Evolutionary conservation across 1,284 basidiomycete genomes (phyloP).

Genomic region (Ceratobasidium sp.): DNA sequence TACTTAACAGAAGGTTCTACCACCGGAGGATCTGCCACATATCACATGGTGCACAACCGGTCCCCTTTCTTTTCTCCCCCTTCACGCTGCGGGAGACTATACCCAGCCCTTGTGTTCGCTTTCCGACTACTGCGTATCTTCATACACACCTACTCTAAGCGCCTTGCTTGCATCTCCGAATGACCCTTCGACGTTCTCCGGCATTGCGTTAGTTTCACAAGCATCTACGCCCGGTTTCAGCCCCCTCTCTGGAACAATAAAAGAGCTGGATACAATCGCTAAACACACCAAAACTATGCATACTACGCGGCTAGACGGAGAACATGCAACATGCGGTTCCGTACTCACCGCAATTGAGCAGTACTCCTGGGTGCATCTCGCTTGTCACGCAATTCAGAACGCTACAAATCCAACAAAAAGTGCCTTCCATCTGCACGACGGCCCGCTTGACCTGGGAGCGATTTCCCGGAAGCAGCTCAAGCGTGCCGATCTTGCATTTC

Average conservation of each 20-base stretch:
- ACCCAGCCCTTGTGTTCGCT: conserved; percentile 23
- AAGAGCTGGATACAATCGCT: neutral
- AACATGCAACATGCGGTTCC: neutral
- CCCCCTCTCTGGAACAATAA: neutral
- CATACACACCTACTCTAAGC: conserved; percentile 54
- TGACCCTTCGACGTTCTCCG: neutral
- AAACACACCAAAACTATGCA: neutral
- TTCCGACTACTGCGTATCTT: conserved; percentile 52
- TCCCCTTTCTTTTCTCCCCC: conserved; percentile 55
- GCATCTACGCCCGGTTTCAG: neutral
- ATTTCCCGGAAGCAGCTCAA: neutral
- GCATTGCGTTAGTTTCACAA: conserved; percentile 4
- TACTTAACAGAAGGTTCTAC: neutral
- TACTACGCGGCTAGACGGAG: neutral
- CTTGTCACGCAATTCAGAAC: conserved; percentile 19
- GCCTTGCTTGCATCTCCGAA: neutral
- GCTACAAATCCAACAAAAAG: neutral
- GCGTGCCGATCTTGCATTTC: neutral
- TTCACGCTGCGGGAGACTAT: conserved; percentile 57
- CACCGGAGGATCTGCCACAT: conserved; percentile 44
- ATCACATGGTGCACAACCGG: conserved; percentile 59
- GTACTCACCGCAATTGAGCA: conserved; percentile 16
- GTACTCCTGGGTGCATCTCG: conserved; percentile 27
- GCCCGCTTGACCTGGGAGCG: neutral
- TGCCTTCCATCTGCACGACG: conserved; percentile 10